Percentiles rank a stretch among this genome's conserved stretches.
These are phyloP conservation scores for Atkinsonella texensis DNA, from an alignment of 2,329 filamentous ascomycete genomes.

Conservation along the genomic window DNA sequence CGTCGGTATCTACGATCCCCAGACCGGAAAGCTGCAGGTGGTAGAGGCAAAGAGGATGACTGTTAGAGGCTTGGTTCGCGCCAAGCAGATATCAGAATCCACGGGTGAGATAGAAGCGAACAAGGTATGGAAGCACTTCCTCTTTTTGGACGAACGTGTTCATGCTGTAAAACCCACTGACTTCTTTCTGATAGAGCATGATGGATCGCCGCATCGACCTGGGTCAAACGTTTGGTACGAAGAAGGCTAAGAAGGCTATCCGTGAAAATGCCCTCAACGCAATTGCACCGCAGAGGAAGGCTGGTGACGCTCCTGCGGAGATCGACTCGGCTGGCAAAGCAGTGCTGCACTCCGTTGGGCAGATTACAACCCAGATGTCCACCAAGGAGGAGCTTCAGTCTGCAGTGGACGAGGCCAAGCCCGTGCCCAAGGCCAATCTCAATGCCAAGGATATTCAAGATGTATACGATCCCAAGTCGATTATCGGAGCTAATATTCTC, in stretches of 20 bases:
- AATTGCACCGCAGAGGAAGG: constrained; percentile 36
- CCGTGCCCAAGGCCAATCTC: constrained; percentile 58
- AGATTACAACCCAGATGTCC: constrained; percentile 52
- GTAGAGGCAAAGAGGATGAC: constrained; percentile 54
- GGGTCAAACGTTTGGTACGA: constrained; percentile 70
- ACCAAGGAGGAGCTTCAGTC: constrained; percentile 54
- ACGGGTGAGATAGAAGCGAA: constrained; percentile 20
- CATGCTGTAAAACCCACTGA: constrained; percentile 11
- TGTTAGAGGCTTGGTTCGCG: constrained; percentile 43
- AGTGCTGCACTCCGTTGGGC: constrained; percentile 51
- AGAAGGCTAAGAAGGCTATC: constrained; percentile 73
- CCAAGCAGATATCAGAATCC: constrained; percentile 39
- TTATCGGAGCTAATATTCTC: constrained; percentile 58
- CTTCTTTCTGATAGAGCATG: constrained; percentile 31
- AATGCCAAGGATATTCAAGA: constrained; percentile 55
- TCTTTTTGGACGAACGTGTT: no score
- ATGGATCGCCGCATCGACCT: constrained; percentile 55
- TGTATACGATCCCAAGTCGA: constrained; percentile 54
- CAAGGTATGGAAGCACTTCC: constrained; percentile 14
- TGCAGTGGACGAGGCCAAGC: constrained; percentile 54
- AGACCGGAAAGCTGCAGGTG: constrained; percentile 46
- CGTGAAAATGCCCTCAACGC: constrained; percentile 58
- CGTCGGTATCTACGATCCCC: constrained; percentile 51
- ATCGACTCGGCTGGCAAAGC: constrained; percentile 44
- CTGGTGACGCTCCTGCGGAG: constrained; percentile 29